Percentiles rank a stretch among this genome's conserved stretches.
These are phyloP conservation scores for Rhizoctonia solani DNA, from an alignment of 1,284 basidiomycete genomes.

Conservation along the genomic window DNA sequence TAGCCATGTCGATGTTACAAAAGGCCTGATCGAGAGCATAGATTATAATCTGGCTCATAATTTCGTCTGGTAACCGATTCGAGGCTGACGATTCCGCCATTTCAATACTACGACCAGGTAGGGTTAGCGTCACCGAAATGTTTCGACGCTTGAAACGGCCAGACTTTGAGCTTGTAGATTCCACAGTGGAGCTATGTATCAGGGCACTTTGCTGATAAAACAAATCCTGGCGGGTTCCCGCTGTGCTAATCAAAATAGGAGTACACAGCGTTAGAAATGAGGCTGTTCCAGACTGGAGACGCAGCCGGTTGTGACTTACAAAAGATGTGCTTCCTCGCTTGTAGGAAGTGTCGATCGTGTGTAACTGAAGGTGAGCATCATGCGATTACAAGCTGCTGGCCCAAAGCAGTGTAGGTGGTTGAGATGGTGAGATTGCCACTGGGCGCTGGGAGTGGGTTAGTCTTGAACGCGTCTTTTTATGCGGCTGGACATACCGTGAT, in stretches of 20 bases:
- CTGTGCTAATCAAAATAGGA: neutral
- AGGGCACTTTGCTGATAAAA: neutral
- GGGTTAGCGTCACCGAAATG: neutral
- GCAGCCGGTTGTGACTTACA: neutral
- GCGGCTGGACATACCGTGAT: neutral
- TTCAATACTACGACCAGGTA: neutral
- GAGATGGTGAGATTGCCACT: constrained; percentile 7
- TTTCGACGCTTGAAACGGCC: neutral
- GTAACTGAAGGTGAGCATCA: neutral
- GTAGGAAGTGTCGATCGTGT: neutral
- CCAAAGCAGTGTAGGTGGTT: no score
- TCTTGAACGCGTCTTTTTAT: neutral
- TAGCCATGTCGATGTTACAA: neutral
- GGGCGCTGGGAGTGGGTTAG: neutral
- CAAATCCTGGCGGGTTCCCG: neutral
- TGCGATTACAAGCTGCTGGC: no score
- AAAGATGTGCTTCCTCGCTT: neutral
- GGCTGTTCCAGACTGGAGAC: neutral
- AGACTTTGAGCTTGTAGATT: neutral
- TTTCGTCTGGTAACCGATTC: constrained; percentile 10
- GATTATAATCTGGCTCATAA: constrained; percentile 9
- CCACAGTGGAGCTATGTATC: neutral
- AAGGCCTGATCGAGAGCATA: constrained; percentile 2
- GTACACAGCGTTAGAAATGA: constrained; percentile 22
- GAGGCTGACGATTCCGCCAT: neutral